These are phyloP conservation scores for Paraurostyla sp. DNA, from an alignment of 73 alveolate species.

Conservation along the genomic window DNA sequence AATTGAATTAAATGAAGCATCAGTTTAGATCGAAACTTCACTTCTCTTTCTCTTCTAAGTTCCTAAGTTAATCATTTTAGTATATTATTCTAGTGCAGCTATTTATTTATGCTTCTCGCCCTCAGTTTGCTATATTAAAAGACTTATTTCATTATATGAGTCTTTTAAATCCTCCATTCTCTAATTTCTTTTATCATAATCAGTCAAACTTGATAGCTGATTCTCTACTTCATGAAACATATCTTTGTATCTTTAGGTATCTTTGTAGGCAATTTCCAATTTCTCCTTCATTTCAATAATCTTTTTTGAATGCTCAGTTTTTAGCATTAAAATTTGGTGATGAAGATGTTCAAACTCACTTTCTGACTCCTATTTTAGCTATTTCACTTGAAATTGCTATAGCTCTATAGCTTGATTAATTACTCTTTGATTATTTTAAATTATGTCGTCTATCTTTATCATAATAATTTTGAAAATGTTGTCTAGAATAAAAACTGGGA, in stretches of 20 bases:
- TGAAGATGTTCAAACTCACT: constrained; percentile 7
- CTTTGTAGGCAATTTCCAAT: neutral
- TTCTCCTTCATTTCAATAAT: neutral
- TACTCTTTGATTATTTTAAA: constrained; percentile 23
- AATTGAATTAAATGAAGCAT: neutral
- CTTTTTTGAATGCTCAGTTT: neutral
- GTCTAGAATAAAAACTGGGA: constrained; percentile 11
- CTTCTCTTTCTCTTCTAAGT: neutral
- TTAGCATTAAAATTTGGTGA: neutral
- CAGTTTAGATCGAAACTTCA: neutral
- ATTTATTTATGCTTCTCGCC: neutral
- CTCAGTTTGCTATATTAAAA: neutral
- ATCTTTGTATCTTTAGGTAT: constrained; percentile 29
- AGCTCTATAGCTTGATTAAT: neutral
- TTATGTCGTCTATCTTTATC: constrained; percentile 32
- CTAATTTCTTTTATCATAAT: constrained; percentile 2
- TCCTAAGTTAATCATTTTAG: constrained; percentile 20
- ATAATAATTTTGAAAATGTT: neutral
- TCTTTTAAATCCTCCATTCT: constrained; percentile 33
- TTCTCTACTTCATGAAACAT: constrained; percentile 44
- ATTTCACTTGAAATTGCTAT: neutral
- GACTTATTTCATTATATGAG: neutral
- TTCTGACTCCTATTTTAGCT: constrained; percentile 13
- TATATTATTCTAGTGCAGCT: constrained; percentile 29
- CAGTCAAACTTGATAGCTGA: neutral